These are phyloP conservation scores for Graphiopsis chlorocephala DNA, from an alignment of 2,329 filamentous ascomycete species.

Conservation along the genomic window DNA sequence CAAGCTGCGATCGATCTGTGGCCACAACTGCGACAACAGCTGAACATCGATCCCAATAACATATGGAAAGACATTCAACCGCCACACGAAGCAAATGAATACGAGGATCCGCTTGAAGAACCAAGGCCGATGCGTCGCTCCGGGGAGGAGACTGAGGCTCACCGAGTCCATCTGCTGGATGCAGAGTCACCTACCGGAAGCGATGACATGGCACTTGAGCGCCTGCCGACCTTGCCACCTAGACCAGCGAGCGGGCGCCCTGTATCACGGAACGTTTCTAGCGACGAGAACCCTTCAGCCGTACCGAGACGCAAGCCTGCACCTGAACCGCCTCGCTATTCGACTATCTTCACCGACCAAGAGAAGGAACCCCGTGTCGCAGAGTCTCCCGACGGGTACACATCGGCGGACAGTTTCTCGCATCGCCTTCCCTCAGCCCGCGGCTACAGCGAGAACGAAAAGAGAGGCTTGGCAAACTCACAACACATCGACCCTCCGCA, in stretches of 20 bases:
- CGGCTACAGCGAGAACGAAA: slow-evolving; percentile 23
- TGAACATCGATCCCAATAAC: slow-evolving; percentile 36
- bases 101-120: slow-evolving; percentile 48
- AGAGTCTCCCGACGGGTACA: slow-evolving; percentile 40
- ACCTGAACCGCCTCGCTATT: slow-evolving; percentile 45
- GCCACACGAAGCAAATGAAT: slow-evolving; percentile 41
- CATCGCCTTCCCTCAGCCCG: slow-evolving; percentile 28
- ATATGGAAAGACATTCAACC: slow-evolving; percentile 42
- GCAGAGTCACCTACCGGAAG: slow-evolving; percentile 35
- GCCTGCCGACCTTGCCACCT: slow-evolving; percentile 39
- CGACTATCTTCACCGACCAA: slow-evolving; percentile 37
- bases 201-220: slow-evolving; percentile 13
- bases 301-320: slow-evolving; percentile 40
- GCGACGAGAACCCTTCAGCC: slow-evolving; percentile 8
- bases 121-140: slow-evolving; percentile 13
- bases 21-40: slow-evolving; percentile 43
- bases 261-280: slow-evolving; percentile 16
- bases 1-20: slow-evolving; percentile 48
- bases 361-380: slow-evolving; percentile 29
- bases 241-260: slow-evolving; percentile 24
- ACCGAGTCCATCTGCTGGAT: slow-evolving; percentile 45
- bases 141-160: slow-evolving; percentile 29
- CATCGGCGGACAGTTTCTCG: slow-evolving; percentile 40
- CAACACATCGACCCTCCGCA: slow-evolving; percentile 28
- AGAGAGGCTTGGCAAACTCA: slow-evolving; percentile 15